phyloP scores from a whole-genome alignment of 1,284 basidiomycete species.

The Ganoderma resinaceum region DNA sequence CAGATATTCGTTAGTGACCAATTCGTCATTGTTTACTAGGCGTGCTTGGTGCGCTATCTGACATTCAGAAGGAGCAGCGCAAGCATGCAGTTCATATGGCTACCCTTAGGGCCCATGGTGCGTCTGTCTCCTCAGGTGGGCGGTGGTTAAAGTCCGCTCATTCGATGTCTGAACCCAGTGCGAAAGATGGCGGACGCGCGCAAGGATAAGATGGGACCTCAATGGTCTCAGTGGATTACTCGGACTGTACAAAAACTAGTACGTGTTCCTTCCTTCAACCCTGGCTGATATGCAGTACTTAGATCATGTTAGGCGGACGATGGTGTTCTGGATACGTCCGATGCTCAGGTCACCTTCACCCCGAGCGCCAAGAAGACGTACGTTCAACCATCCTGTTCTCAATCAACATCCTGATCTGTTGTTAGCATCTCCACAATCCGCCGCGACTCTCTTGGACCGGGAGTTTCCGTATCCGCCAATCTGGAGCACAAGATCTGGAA shows the following conservation, averaged over 20 bases:
- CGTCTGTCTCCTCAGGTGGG: neutral
- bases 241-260: conserved; percentile 57
- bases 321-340: conserved; percentile 47
- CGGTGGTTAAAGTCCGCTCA: conserved; percentile 1
- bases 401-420: conserved; percentile 1
- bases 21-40: conserved; percentile 39
- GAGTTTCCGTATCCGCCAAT: conserved; percentile 31
- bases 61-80: conserved; percentile 51
- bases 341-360: conserved; percentile 47
- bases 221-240: conserved; percentile 57
- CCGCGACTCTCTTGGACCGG: conserved; percentile 40
- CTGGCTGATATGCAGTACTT: neutral
- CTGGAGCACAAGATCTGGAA: conserved; percentile 48
- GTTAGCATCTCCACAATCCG: conserved; percentile 44
- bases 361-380: conserved; percentile 54
- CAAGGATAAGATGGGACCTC: conserved; percentile 54
- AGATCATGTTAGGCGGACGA: conserved; percentile 45
- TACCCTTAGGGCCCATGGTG: conserved; percentile 55
- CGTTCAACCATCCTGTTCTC: neutral
- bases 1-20: neutral
- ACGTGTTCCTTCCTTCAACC: conserved; percentile 24
- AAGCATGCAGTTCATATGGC: conserved; percentile 53
- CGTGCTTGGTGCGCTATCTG: conserved; percentile 52
- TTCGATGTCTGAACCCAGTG: conserved; percentile 41
- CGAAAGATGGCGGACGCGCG: conserved; percentile 53